Conservation (phyloP, 306 rosid species). For the Lathyrus oleraceus region DNA sequence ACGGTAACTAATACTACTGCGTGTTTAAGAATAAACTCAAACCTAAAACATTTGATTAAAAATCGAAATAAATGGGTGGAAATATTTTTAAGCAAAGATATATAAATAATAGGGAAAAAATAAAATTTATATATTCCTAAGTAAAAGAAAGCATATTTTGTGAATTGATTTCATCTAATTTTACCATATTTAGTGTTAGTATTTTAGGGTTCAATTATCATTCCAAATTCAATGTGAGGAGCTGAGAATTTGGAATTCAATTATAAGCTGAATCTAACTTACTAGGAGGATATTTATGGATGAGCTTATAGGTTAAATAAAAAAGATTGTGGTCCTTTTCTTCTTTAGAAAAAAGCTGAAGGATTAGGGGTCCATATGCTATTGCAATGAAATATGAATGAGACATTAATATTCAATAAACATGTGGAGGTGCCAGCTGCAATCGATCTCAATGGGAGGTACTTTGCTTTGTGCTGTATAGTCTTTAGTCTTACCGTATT, state of each 20-base stretch:
- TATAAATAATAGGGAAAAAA: background rate
- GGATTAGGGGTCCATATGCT: slow-evolving; percentile 2
- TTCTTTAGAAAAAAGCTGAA: background rate
- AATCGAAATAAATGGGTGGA: too few relatives aligned
- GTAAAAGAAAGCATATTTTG: too few relatives aligned
- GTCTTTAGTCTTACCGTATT: background rate
- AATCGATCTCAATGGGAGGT: background rate
- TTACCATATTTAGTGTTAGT: too few relatives aligned
- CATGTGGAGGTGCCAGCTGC: background rate
- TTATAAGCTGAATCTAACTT: background rate
- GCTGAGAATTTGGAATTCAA: background rate
- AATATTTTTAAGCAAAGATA: slow-evolving; percentile 20
- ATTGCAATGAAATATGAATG: background rate
- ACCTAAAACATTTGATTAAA: too few relatives aligned
- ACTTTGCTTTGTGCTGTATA: background rate
- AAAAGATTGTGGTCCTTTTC: slow-evolving; percentile 11
- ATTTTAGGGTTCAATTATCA: background rate
- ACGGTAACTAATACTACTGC: too few relatives aligned
- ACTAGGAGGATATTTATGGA: slow-evolving; percentile 3
- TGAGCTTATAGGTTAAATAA: slow-evolving; percentile 12
- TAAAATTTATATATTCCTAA: too few relatives aligned
- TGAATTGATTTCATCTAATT: too few relatives aligned
- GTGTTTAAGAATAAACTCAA: too few relatives aligned
- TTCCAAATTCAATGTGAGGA: background rate
- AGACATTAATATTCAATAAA: background rate